Base-by-base conservation (phyloP, 2,329 filamentous ascomycete genomes). In the Aspergillus nomiae region DNA sequence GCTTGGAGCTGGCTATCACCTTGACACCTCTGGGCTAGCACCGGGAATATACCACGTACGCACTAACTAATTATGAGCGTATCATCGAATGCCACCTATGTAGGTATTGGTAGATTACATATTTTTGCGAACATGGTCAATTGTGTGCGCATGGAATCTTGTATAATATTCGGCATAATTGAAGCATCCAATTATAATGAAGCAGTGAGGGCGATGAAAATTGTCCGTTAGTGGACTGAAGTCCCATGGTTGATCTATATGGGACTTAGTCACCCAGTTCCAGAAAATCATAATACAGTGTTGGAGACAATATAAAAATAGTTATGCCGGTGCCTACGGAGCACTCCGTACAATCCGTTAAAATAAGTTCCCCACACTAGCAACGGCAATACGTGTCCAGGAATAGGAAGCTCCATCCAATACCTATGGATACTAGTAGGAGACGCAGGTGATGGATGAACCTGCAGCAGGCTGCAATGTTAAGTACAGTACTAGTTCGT, bases 391-490 rank as follows among this genome's bases (percentile, higher is more conserved):
- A 38, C 34, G 51, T 38, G 51, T 55, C 32, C 51, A 38, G 21
- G 32, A 55, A 55, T 55, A 38, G 51, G 51, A 32, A 55, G 51
- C 32, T 38, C 32, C 51, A 38, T 55, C 24, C 28, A 24, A 30
- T 21, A 36, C 19, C 30, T 24, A 34, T 53, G 8, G 16, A 28
- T 34, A 28, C 38, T 41, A 41, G 38, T 41, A 14, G 24, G 21
- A 53, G 30, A 34, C 24, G 50, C 30, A 53, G 30, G 50, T 53
- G 16, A 32, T 28, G 28, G 50, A 24, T 7, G 30, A 54, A 54
- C 51, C 12, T 28, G 34, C 45, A 62, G 57, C 60, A 65, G 63
- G 48, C 60, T 59, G 59, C 57, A 50, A 50, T 26, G 3, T 30
- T 30, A n/a, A 30, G 46, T 50, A 26, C 24, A 46, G 43, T 24